Evolutionary conservation across 768 basidiomycete species (phyloP), one percentile per base, ranked within the genome.

Genomic region (Thelephora ganbajun): DNA sequence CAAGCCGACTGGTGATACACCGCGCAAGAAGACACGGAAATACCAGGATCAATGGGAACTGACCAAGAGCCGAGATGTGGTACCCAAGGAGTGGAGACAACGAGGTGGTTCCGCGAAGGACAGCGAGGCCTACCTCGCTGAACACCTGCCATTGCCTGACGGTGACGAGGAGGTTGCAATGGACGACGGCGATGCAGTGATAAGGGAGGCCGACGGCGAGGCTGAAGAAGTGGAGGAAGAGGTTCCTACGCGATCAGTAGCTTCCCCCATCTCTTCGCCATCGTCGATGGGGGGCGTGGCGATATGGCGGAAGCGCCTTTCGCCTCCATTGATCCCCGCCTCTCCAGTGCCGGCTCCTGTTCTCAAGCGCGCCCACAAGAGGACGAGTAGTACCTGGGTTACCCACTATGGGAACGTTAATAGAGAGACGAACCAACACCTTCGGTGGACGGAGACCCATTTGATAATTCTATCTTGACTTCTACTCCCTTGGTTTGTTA

Each of bases 1-100:
- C 56, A 58, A 64, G 19, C 64, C 83, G 1, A 85, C 80, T 12
- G 88, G 88, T 5, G 63, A 65, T 47, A 91, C 88, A 2, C 89
- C 89, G 34, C 76, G 75, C 42, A 89, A 86, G 67, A 79, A 83
- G 30, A 61, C 63, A 26, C 83, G 83, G 78, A 67, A 80, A 50
- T 80, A 80, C 50, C 68, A 70, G 5, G 81, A 83, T 52, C 63
- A 76, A 45, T 90, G 88, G 85, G 71, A 77, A 36, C 63, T 84
- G 49, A 86, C 85, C 6, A 67, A 74, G 51, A 69, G 65, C 48
- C 74, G 88, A 22, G 76, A 81, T 2, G 65, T 69, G 5, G 61
- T 91, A 26, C 54, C 91, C 43, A 66, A 68, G 37, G 63, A 67
- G 34, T 75, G 75, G 71, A 67, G 68, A 59, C 64, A 64, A 44